Conservation (phyloP, 192 early-diverging fungal species). For the Gamsiella multidivaricata region DNA sequence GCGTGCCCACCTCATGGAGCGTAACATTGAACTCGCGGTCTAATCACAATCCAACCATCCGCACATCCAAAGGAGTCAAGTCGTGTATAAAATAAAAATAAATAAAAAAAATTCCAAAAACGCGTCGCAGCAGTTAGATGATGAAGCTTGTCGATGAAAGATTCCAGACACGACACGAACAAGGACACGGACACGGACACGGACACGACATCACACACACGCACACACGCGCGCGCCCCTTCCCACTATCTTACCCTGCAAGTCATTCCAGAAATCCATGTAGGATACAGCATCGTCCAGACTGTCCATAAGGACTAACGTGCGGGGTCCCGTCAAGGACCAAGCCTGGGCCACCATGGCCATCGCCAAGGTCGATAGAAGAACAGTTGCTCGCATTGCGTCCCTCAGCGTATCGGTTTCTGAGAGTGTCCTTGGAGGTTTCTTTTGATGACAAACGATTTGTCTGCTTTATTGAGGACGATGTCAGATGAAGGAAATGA, state of each 20-base stretch:
- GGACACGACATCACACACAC: too few species aligned
- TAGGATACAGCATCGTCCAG: constrained; percentile 59
- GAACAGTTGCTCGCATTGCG: constrained; percentile 36
- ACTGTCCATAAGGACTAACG: constrained; percentile 77
- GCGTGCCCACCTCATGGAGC: constrained; percentile 64
- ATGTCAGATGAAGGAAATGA: too few species aligned
- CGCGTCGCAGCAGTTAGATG: constrained; percentile 1
- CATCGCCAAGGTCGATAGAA: constrained; percentile 39
- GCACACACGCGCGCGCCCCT: too few species aligned
- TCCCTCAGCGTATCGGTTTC: not conserved
- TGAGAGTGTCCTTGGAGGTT: too few species aligned
- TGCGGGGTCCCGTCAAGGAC: constrained; percentile 72
- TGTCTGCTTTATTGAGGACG: too few species aligned
- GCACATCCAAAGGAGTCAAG: too few species aligned
- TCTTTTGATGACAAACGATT: too few species aligned
- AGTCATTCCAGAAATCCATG: constrained; percentile 65
- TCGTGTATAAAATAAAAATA: too few species aligned
- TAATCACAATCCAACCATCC: constrained; percentile 27
- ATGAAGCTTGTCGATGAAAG: constrained; percentile 8
- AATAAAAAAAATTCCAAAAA: constrained; percentile 3
- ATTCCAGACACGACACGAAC: not conserved
- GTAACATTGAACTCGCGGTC: constrained; percentile 71
- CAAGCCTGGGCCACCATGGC: constrained; percentile 59
- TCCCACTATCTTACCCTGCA: constrained; percentile 66
- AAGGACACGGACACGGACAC: not conserved